Conservation (phyloP, 768 basidiomycete genomes). For the Tricholoma bakamatsutake region DNA sequence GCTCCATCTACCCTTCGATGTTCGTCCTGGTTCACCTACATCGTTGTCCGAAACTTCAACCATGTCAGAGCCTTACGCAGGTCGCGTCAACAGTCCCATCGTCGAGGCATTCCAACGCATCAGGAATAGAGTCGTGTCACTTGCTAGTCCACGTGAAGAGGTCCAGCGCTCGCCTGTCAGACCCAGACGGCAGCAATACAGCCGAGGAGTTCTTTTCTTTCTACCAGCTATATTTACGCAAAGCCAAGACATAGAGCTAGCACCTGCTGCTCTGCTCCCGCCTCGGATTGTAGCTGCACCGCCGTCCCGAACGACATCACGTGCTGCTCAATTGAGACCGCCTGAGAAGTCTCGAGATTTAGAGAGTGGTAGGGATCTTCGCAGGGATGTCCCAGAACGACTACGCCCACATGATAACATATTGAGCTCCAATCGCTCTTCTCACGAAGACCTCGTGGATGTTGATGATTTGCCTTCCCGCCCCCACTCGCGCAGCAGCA, state of each 20-base stretch:
- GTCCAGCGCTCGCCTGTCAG: conserved; percentile 43
- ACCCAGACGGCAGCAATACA: conserved; percentile 36
- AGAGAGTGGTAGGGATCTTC: conserved; percentile 24
- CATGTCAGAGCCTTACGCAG: conserved; percentile 36
- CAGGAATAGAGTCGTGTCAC: conserved; percentile 48
- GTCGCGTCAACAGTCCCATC: conserved; percentile 39
- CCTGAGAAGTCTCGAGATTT: conserved; percentile 44
- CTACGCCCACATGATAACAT: conserved; percentile 7
- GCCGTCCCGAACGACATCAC: conserved; percentile 15
- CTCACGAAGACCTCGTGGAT: conserved; percentile 15
- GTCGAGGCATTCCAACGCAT: conserved; percentile 51
- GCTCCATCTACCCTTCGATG: conserved; percentile 59
- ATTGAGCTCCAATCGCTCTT: conserved; percentile 10
- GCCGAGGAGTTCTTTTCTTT: conserved; percentile 71
- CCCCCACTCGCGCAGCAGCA: conserved; percentile 18
- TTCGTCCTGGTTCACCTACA: conserved; percentile 51
- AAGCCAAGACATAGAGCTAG: conserved; percentile 40
- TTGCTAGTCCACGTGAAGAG: conserved; percentile 36
- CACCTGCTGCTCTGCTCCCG: conserved; percentile 20
- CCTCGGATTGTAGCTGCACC: conserved; percentile 20
- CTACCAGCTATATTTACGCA: conserved; percentile 74
- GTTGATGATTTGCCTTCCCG: conserved; percentile 18
- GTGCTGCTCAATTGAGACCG: conserved; percentile 15
- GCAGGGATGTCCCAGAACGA: conserved; percentile 6
- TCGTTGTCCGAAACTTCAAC: conserved; percentile 39